Base-by-base conservation (phyloP, 1,284 basidiomycete genomes). In the Agroathelia rolfsii region DNA sequence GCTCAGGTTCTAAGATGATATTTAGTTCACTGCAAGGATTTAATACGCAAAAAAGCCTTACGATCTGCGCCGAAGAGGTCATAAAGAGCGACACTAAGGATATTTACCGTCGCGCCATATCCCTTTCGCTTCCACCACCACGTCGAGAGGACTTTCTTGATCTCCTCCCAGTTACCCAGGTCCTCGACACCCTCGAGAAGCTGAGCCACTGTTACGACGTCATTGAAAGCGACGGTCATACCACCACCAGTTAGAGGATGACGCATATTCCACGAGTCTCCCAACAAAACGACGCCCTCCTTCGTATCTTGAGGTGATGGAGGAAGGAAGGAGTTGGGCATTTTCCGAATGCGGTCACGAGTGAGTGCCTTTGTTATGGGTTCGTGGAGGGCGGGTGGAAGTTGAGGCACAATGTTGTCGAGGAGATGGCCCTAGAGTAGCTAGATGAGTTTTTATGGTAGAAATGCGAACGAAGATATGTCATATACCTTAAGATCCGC, bases 211-310 rank as follows among this genome's bases (percentile, higher is more conserved):
- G 85, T 50, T 11, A 89, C 77, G 10, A 84, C 82, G 45, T 95
- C 92, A 50, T 79, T 70, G 36, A 95, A 65, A 2, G 88, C 89
- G 26, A 94, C 90, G 1, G 88, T 92, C 92, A 96, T 96, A 5
- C 92, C 92, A 12, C 89, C 94, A 7, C 95, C 95, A 0, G 94
- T 98, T 8, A 99, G 68, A 0, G 95, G 94, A 58, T 99, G 95
- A 1, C 95, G 83, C 93, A 98, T 98, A 55, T 98, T 99, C 83
- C 92, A 94, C 1, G 94, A 81, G 55, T 98, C 95, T 4, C 95
- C 95, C 24, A 96, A 67, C 36, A 98, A 72, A 41, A 98, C 67
- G 6, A 80, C 79, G 13, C 93, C 92, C 34, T 76, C 64, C 40
- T 77, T 81, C 7, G 64, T 59, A 35, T 85, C 87, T 53, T 97